A percentile compares a stretch with the other conserved stretches of the same genome.
Conservation (phyloP, 2,329 filamentous ascomycete genomes). For the Neodidymelliopsis sp. region DNA sequence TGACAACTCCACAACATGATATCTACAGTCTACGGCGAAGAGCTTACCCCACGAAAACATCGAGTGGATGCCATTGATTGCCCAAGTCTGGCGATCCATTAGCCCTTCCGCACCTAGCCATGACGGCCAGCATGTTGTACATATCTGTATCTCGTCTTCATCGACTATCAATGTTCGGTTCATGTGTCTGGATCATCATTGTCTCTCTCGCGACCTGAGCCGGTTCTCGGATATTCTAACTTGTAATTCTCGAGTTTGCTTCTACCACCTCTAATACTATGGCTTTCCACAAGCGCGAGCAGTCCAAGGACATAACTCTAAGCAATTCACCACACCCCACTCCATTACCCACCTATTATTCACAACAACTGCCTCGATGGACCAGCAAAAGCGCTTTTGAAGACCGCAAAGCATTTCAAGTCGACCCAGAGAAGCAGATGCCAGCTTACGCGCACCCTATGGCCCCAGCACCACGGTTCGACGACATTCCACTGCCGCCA, state of each 20-base stretch:
- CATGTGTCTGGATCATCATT: background rate
- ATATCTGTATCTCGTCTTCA: background rate
- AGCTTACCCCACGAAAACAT: background rate
- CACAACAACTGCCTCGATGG: conserved; percentile 17
- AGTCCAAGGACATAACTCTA: conserved; percentile 25
- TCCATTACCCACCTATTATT: conserved; percentile 35
- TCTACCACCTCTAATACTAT: conserved; percentile 9
- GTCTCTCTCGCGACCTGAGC: background rate
- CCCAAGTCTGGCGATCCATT: background rate
- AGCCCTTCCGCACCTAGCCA: background rate
- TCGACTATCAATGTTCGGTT: background rate
- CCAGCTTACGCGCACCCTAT: conserved; percentile 17
- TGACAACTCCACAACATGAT: conserved; percentile 3
- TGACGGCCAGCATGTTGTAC: background rate
- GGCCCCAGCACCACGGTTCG: conserved; percentile 7
- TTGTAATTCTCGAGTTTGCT: background rate
- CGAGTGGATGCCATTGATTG: conserved; percentile 7
- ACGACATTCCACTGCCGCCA: conserved; percentile 19
- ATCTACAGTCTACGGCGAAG: background rate
- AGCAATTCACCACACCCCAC: conserved; percentile 22
- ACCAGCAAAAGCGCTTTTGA: conserved; percentile 21
- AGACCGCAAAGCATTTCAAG: conserved; percentile 7
- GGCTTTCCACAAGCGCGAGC: conserved; percentile 16
- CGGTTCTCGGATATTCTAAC: background rate
- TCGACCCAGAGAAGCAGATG: conserved; percentile 17